Conservation (phyloP, 148 eudicot genomes). For the Talinum fruticosum region DNA sequence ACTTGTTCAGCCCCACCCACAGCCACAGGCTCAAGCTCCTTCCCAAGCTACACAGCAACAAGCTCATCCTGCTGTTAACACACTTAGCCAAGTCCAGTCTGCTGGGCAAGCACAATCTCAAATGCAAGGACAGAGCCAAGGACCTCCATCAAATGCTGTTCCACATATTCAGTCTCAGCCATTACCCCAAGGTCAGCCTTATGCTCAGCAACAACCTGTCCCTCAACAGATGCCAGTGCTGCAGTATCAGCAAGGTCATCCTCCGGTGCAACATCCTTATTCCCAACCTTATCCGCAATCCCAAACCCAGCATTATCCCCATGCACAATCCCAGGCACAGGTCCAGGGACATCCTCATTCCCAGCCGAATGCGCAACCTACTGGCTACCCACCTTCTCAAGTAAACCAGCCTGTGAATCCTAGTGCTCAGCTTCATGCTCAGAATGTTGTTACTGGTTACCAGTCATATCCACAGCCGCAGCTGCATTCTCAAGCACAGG, state of each 20-base stretch:
- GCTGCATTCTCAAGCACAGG: slow-evolving; percentile 44
- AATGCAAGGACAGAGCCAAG: slow-evolving; percentile 38
- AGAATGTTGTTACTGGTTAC: slow-evolving; percentile 44
- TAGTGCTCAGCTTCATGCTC: slow-evolving; percentile 41
- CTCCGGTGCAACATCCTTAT: neutral
- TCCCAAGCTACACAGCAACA: slow-evolving; percentile 30
- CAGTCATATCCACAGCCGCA: slow-evolving; percentile 53
- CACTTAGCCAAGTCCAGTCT: slow-evolving; percentile 35
- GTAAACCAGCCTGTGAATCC: slow-evolving; percentile 30
- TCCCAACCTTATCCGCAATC: slow-evolving; percentile 31
- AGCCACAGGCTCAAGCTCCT: slow-evolving; percentile 36
- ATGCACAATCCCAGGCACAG: slow-evolving; percentile 30
- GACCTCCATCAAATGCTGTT: slow-evolving; percentile 35
- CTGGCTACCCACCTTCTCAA: slow-evolving; percentile 39
- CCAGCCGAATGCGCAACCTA: slow-evolving; percentile 42
- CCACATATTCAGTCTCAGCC: slow-evolving; percentile 43
- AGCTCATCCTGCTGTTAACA: slow-evolving; percentile 20
- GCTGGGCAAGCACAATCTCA: slow-evolving; percentile 37
- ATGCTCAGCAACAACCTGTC: slow-evolving; percentile 40
- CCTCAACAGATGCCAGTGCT: slow-evolving; percentile 40
- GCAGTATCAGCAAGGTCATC: slow-evolving; percentile 35
- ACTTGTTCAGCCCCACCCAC: slow-evolving; percentile 29
- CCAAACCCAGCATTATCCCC: slow-evolving; percentile 27
- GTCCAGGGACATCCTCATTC: slow-evolving; percentile 24
- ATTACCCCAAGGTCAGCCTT: slow-evolving; percentile 34